phyloP scores from a whole-genome alignment of 2,329 filamentous ascomycete species.

The Coniella vitis region DNA sequence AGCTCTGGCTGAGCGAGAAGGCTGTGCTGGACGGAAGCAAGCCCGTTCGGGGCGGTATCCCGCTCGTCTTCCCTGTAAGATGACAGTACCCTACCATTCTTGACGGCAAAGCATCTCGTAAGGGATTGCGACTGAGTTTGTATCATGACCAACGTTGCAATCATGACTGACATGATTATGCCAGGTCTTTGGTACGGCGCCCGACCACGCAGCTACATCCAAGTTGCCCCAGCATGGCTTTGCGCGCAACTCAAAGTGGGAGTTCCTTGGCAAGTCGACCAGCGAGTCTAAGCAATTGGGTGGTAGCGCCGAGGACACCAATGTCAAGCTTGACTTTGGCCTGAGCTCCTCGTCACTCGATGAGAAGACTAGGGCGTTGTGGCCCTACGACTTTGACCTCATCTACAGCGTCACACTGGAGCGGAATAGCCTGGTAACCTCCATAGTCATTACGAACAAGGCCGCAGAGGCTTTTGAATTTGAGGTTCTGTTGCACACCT shows the following conservation, averaged over 20 bases:
- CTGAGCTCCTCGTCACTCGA: conserved; percentile 68
- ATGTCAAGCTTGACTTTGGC: conserved; percentile 93
- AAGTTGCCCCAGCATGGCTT: conserved; percentile 90
- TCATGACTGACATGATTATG: neutral
- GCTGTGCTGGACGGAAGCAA: conserved; percentile 81
- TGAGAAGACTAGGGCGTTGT: conserved; percentile 61
- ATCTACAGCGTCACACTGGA: conserved; percentile 89
- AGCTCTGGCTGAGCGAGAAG: conserved; percentile 76
- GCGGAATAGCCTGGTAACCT: conserved; percentile 68
- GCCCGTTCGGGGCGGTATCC: conserved; percentile 85
- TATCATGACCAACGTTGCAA: too few species aligned
- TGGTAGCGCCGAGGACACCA: conserved; percentile 40
- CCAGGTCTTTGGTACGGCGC: conserved; percentile 81
- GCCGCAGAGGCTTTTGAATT: conserved; percentile 79
- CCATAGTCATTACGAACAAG: conserved; percentile 83
- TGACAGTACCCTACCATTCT: conserved; percentile 36
- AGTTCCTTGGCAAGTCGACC: conserved; percentile 86
- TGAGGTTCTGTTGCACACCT: conserved; percentile 86
- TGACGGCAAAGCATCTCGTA: conserved; percentile 4
- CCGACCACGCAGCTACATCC: conserved; percentile 68
- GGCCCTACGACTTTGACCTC: conserved; percentile 82
- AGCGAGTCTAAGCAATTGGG: conserved; percentile 44
- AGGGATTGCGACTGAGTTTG: too few species aligned
- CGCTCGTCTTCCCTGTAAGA: conserved; percentile 84
- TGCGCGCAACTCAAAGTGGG: conserved; percentile 83